Base-by-base conservation (phyloP, 139 green algal species). In the Micractinium conductrix region DNA sequence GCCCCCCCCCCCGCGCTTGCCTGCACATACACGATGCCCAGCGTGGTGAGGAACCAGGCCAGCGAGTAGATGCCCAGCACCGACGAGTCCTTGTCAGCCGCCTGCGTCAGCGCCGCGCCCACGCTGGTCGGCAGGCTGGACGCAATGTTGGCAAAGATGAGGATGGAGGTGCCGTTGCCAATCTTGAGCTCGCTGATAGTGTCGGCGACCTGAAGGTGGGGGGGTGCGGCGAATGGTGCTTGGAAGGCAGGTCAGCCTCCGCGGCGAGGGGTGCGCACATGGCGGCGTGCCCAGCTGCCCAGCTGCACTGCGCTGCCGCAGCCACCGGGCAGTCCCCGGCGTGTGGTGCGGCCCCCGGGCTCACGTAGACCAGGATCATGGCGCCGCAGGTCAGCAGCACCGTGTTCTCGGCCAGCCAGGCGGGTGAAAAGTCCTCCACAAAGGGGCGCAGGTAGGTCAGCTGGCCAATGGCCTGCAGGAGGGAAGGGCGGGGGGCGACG, bases 21-120 rank as follows among this genome's bases (percentile, higher is more conserved):
- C n/a, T n/a, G 96, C 53, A 99, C 97, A 79, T 99, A 99, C 84
- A 99, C 96, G 67, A 99, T 97, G 84, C 97, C 97, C 70, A 98
- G 87, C 0, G 96, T 98, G 81, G 97, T 98, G 22, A 95, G 70
- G 68, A 98, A 91, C 90, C 99, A 99, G 30, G 96, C 93, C 1
- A 85, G 60, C 1, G 84, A 91, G 87, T 97, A 98, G 72, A 97
- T 89, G n/a, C 87, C 88, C 40, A 98, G 81, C 80, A 90, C 92
- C 74, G 44, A 42, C 14, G 86, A 82, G 87, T 95, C 83, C 16
- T 55, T 73, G 62, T 72, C 74, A 3, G 44, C 55, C 12, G 82
- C 83, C 83, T 95, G 88, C 37, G 87, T 76, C 6, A 96, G 63
- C 12, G 94, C 93, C 4, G 88, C 86, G 17, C 95, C 94, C 48